Evolutionary conservation across 2,329 filamentous ascomycete species (phyloP).

Genomic region (Aspergillus sp.): DNA sequence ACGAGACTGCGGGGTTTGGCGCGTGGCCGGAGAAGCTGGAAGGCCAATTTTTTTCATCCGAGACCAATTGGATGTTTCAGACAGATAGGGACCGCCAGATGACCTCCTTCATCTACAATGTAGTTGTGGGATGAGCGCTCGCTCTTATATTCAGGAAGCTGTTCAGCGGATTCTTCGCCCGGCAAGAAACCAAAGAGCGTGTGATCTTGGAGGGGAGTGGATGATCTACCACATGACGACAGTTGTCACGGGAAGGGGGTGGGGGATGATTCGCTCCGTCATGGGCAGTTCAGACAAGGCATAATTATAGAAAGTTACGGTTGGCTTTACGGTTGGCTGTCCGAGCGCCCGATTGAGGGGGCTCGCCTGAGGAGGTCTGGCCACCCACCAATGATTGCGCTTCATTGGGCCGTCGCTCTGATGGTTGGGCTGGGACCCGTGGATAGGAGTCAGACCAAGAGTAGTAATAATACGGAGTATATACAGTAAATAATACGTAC

Average conservation of each 20-base stretch:
- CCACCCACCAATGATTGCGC: conserved; percentile 16
- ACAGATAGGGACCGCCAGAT: conserved; percentile 5
- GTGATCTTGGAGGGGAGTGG: conserved; percentile 7
- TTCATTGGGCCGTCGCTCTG: conserved; percentile 3
- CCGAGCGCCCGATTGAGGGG: conserved; percentile 4
- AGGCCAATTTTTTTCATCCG: conserved; percentile 2
- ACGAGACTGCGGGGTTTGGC: conserved; percentile 26
- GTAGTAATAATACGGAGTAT: too few relatives aligned
- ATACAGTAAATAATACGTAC: too few relatives aligned
- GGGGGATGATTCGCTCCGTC: conserved; percentile 8
- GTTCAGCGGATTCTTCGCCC: not conserved
- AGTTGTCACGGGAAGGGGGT: conserved; percentile 17
- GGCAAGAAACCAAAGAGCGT: conserved; percentile 3
- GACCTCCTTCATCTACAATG: conserved; percentile 2
- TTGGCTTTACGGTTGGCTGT: conserved; percentile 4
- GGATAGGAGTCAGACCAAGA: conserved; percentile 9
- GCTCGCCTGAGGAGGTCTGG: not conserved
- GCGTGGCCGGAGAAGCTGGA: conserved; percentile 19
- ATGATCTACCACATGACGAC: conserved; percentile 21
- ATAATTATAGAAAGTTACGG: conserved; percentile 12
- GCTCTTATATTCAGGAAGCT: not conserved
- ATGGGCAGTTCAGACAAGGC: not conserved
- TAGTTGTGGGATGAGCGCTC: not conserved
- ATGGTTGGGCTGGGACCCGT: conserved; percentile 17
- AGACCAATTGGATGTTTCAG: conserved; percentile 8